Evolutionary conservation across 176 grass and related monocot genomes (phyloP).

Genomic region (Elymus sibiricus): DNA sequence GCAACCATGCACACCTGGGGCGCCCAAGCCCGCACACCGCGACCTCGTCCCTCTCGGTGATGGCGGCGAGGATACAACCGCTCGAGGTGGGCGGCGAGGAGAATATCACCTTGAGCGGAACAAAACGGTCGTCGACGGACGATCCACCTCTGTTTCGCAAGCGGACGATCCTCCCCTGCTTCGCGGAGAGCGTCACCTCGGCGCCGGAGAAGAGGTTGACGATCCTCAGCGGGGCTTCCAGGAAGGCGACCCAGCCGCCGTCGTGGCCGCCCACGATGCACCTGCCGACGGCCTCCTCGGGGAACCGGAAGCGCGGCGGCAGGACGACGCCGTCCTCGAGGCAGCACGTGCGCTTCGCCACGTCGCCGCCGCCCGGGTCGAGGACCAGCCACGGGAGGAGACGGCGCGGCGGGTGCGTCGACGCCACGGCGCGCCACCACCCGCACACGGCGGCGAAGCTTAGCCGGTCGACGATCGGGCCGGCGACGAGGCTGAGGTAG

Average conservation of each 20-base stretch:
- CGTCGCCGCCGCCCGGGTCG: neutral
- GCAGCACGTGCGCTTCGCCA: neutral
- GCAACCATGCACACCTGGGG: neutral
- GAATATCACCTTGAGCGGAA: neutral
- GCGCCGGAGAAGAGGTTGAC: neutral
- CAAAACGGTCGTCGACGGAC: neutral
- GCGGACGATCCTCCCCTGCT: neutral
- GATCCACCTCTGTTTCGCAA: neutral
- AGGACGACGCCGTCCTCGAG: neutral
- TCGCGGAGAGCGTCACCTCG: neutral
- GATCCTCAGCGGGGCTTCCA: neutral
- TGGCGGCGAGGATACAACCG: neutral
- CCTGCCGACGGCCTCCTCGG: neutral
- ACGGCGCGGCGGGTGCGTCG: neutral
- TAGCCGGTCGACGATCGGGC: neutral
- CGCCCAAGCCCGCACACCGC: neutral
- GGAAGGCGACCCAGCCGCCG: neutral
- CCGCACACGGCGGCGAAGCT: neutral
- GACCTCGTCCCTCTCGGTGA: neutral
- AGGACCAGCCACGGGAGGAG: neutral
- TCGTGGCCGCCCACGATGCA: neutral
- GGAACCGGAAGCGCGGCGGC: neutral
- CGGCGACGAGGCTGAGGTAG: neutral
- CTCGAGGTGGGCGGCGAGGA: neutral
- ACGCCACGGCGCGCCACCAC: neutral